Evolutionary conservation across 2,329 filamentous ascomycete species (phyloP).

Genomic region (Trichoderma asperellum): DNA sequence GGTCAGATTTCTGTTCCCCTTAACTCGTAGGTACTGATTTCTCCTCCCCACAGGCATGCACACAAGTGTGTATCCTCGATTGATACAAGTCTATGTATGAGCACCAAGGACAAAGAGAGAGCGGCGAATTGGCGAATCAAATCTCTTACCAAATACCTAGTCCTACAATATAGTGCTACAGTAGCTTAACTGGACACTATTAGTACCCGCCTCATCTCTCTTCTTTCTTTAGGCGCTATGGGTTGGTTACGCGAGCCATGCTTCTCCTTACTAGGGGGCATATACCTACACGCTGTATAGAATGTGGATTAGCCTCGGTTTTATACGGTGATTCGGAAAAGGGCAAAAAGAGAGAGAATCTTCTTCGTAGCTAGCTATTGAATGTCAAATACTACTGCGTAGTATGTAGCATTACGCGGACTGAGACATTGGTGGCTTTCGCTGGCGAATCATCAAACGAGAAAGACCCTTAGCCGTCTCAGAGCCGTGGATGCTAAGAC

Average conservation of each 20-base stretch:
- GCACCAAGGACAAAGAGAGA: too few relatives aligned
- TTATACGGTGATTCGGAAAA: neutral
- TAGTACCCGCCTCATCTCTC: slow-evolving; percentile 13
- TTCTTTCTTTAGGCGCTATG: neutral
- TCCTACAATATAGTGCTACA: neutral
- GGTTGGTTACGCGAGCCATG: slow-evolving; percentile 7
- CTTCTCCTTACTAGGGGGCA: slow-evolving; percentile 10
- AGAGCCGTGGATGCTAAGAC: neutral
- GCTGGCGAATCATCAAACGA: too few relatives aligned
- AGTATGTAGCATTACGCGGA: neutral
- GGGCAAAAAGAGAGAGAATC: neutral
- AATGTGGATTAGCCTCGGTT: neutral
- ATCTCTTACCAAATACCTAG: neutral
- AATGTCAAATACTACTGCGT: neutral
- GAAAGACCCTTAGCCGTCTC: neutral
- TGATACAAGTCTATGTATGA: too few relatives aligned
- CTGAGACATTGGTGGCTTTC: too few relatives aligned
- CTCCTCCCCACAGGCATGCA: too few relatives aligned
- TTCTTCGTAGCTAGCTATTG: neutral
- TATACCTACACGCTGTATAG: neutral
- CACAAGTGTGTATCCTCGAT: too few relatives aligned
- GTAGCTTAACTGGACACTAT: neutral
- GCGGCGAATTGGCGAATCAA: neutral
- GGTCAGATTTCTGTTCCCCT: too few relatives aligned
- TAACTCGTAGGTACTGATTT: neutral